Evolutionary conservation across 208 protist species (phyloP).

Genomic region (Blechomonas ayalai): DNA sequence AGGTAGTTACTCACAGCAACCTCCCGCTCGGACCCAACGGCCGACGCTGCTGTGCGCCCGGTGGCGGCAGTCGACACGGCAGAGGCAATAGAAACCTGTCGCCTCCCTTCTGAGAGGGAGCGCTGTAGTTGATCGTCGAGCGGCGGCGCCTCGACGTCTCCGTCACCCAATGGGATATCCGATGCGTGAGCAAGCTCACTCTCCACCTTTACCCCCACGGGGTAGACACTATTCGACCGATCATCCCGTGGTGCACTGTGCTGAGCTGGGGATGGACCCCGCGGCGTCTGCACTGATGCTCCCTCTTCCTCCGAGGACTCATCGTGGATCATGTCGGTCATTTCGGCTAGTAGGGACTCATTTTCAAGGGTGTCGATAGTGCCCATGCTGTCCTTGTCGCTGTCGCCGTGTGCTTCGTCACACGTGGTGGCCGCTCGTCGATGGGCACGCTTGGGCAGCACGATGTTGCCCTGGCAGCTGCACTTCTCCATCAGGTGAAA

Average conservation of each 20-base stretch:
- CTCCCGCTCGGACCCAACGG: slow-evolving; percentile 59
- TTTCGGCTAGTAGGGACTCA: slow-evolving; percentile 4
- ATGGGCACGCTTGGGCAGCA: slow-evolving; percentile 38
- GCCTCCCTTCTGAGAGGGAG: not conserved
- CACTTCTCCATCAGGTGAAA: slow-evolving; percentile 84
- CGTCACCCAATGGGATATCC: too few species aligned
- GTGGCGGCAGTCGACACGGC: slow-evolving; percentile 18
- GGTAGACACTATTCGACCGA: too few species aligned
- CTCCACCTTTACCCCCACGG: too few species aligned
- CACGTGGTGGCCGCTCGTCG: not conserved
- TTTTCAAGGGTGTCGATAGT: slow-evolving; percentile 3
- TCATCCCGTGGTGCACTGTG: too few species aligned
- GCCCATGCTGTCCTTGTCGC: slow-evolving; percentile 20
- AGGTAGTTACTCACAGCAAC: slow-evolving; percentile 68
- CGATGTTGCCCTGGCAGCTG: slow-evolving; percentile 65
- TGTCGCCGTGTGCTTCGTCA: slow-evolving; percentile 4
- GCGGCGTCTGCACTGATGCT: too few species aligned
- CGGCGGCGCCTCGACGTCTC: too few species aligned
- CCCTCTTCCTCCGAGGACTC: slow-evolving; percentile 7
- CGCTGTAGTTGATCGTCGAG: not conserved
- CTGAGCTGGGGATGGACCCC: too few species aligned
- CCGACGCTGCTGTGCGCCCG: slow-evolving; percentile 31
- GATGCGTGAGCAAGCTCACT: too few species aligned
- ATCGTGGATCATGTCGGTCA: slow-evolving; percentile 33
- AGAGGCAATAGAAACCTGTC: slow-evolving; percentile 6